These are phyloP conservation scores for Trypethelium eluteriae DNA, from an alignment of 495 filamentous ascomycete genomes.

Conservation along the genomic window DNA sequence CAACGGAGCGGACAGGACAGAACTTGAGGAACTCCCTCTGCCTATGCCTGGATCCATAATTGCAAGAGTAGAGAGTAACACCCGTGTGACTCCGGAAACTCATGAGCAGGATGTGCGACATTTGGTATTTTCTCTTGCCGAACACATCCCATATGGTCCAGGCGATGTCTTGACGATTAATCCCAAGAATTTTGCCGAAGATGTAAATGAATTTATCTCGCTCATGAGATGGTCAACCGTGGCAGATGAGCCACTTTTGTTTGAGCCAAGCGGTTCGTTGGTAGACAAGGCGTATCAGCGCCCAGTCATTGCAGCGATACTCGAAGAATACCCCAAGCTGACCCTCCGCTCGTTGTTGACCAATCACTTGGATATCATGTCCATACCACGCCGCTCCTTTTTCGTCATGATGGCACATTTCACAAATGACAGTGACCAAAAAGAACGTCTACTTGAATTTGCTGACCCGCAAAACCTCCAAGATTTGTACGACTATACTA, in stretches of 20 bases:
- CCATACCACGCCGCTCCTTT: slow-evolving; percentile 81
- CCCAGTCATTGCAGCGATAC: not conserved
- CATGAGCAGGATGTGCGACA: slow-evolving; percentile 96
- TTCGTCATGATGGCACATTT: slow-evolving; percentile 68
- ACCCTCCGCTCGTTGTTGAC: slow-evolving; percentile 71
- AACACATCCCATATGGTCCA: slow-evolving; percentile 47
- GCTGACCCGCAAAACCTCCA: slow-evolving; percentile 67
- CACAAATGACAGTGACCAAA: slow-evolving; percentile 54
- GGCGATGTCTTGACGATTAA: slow-evolving; percentile 72
- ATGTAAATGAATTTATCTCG: slow-evolving; percentile 65
- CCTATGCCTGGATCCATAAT: slow-evolving; percentile 48
- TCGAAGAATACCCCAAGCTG: slow-evolving; percentile 25
- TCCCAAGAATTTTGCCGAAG: slow-evolving; percentile 75
- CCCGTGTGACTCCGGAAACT: slow-evolving; percentile 59
- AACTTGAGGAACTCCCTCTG: slow-evolving; percentile 34
- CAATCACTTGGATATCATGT: slow-evolving; percentile 77
- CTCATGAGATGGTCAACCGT: slow-evolving; percentile 67
- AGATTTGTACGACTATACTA: slow-evolving; percentile 92
- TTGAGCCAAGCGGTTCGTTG: slow-evolving; percentile 35
- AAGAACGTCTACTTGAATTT: slow-evolving; percentile 77
- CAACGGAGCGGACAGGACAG: not conserved
- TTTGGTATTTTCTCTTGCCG: slow-evolving; percentile 50
- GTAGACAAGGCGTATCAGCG: not conserved
- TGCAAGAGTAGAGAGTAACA: slow-evolving; percentile 48
- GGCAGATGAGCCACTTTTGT: slow-evolving; percentile 56